phyloP scores from a whole-genome alignment of 208 protist species.

The Strigomonas galati region DNA sequence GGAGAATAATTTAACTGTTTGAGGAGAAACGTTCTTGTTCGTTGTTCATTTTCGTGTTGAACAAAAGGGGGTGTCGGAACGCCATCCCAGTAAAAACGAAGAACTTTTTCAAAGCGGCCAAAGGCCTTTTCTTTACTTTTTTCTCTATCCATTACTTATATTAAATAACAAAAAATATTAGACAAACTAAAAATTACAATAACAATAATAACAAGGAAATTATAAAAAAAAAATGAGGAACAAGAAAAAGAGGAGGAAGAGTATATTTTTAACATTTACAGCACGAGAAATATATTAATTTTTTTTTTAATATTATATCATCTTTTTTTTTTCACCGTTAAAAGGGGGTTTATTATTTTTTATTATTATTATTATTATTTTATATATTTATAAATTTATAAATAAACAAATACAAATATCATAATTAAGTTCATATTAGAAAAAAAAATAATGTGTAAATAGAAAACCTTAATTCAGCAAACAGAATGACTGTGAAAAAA shows the following conservation, averaged over 20 bases:
- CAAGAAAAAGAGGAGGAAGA: not conserved
- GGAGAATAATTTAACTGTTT: constrained; percentile 59
- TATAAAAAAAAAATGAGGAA: constrained; percentile 2
- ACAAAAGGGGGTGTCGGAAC: constrained; percentile 67
- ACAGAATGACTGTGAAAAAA: not conserved
- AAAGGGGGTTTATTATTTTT: no score
- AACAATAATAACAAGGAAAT: constrained; percentile 16
- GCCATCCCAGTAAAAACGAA: constrained; percentile 83
- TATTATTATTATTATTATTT: no score
- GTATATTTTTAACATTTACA: no score
- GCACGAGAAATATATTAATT: not conserved
- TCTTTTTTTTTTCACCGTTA: constrained; percentile 5
- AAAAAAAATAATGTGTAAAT: constrained; percentile 16
- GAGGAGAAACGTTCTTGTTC: constrained; percentile 54
- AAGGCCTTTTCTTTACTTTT: constrained; percentile 36
- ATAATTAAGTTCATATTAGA: constrained; percentile 23
- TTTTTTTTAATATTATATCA: not conserved
- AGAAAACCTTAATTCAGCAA: not conserved
- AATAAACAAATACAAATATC: constrained; percentile 12
- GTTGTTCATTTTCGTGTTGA: constrained; percentile 16
- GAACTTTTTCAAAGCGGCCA: constrained; percentile 77
- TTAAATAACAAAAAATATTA: constrained; percentile 13
- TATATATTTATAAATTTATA: not conserved
- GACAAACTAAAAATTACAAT: constrained; percentile 23
- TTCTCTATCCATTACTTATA: not conserved